phyloP scores from a whole-genome alignment of 2,329 filamentous ascomycete species.

The Phyllosticta citrichinensis region DNA sequence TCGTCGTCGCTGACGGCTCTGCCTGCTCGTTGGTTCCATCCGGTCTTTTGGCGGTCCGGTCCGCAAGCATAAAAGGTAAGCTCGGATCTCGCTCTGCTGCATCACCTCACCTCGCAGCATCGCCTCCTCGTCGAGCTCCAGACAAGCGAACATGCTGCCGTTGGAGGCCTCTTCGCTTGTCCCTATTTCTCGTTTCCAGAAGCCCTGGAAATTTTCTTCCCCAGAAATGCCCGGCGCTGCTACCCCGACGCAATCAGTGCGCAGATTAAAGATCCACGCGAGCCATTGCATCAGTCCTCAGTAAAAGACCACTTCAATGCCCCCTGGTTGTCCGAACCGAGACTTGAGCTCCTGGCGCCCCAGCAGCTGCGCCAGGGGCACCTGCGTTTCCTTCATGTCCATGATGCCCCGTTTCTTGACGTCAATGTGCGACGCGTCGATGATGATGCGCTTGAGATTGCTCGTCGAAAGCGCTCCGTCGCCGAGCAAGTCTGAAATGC shows the following conservation, averaged over 20 bases:
- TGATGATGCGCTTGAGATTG: slow-evolving; percentile 66
- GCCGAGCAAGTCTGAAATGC: slow-evolving; percentile 73
- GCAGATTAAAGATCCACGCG: not conserved
- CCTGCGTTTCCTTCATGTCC: slow-evolving; percentile 89
- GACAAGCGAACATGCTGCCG: no score
- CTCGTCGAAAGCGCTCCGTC: slow-evolving; percentile 63
- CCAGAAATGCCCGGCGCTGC: not conserved
- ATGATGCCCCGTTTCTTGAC: slow-evolving; percentile 88
- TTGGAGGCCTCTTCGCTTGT: not conserved
- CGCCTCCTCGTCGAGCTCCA: not conserved
- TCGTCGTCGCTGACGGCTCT: not conserved
- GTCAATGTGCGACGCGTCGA: slow-evolving; percentile 90
- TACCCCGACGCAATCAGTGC: not conserved
- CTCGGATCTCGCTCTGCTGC: not conserved
- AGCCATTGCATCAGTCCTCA: slow-evolving; percentile 1
- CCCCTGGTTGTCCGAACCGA: slow-evolving; percentile 43
- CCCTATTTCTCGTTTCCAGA: not conserved
- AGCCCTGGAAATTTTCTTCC: not conserved
- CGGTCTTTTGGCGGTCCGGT: not conserved
- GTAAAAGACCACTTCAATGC: slow-evolving; percentile 11
- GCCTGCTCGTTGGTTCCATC: not conserved
- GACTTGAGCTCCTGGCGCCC: slow-evolving; percentile 60
- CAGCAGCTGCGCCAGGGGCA: slow-evolving; percentile 68
- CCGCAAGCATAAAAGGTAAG: not conserved
- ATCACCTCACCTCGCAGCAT: not conserved